Conservation (phyloP, 2,329 filamentous ascomycete species). For the Pseudopithomyces maydicus region DNA sequence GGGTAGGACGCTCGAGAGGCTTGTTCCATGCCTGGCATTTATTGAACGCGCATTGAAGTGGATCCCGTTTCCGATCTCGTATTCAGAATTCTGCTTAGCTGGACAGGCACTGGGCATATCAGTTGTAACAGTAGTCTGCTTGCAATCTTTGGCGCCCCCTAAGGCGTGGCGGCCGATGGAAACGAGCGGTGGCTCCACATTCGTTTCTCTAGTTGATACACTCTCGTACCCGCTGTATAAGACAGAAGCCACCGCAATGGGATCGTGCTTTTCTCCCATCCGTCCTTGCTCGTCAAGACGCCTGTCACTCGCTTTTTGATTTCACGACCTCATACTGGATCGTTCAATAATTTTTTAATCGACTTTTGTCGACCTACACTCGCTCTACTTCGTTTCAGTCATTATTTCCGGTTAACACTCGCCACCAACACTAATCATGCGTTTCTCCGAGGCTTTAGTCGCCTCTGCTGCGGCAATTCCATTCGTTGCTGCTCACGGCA, state of each 20-base stretch:
- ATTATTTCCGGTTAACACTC: conserved; percentile 6
- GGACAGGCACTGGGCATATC: background rate
- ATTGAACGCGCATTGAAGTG: background rate
- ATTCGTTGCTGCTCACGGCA: conserved; percentile 39
- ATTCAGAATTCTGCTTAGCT: conserved; percentile 2
- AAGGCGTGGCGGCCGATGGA: background rate
- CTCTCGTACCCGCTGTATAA: background rate
- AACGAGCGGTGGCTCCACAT: background rate
- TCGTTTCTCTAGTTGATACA: background rate
- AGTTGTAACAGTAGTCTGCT: conserved; percentile 4
- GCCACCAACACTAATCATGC: conserved; percentile 28
- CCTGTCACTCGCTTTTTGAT: conserved; percentile 12
- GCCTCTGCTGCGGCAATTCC: conserved; percentile 31
- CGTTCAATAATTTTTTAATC: background rate
- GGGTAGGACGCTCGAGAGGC: background rate
- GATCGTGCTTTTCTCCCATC: conserved; percentile 1
- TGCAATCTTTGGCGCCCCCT: background rate
- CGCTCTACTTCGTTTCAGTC: conserved; percentile 12
- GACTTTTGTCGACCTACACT: conserved; percentile 11
- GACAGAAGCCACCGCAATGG: background rate
- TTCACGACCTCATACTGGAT: background rate
- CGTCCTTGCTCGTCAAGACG: conserved; percentile 13
- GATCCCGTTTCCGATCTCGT: background rate
- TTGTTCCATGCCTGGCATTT: background rate
- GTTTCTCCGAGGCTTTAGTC: conserved; percentile 34